Conservation (phyloP, 1,284 basidiomycete species). For the Boletus calvinii region DNA sequence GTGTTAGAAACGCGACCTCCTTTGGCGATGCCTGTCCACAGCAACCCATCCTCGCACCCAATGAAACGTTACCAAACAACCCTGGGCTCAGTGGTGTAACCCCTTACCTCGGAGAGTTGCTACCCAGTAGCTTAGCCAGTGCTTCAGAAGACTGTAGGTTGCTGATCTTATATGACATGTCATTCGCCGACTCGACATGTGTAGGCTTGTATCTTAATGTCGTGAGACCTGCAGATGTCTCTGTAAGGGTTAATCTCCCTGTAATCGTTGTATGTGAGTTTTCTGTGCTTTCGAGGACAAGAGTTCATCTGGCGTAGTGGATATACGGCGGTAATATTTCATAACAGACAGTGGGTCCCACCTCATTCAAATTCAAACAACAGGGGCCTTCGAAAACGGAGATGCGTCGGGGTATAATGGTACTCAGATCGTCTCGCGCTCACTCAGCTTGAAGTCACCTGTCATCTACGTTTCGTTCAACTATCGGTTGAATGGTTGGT, state of each 20-base stretch:
- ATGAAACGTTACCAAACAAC: neutral
- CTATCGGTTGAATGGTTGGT: conserved; percentile 32
- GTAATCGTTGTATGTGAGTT: conserved; percentile 21
- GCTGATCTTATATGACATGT: too few species aligned
- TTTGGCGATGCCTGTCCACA: conserved; percentile 2
- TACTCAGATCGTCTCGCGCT: conserved; percentile 27
- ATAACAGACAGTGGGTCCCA: too few species aligned
- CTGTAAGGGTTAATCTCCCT: conserved; percentile 14
- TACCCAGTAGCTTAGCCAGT: neutral
- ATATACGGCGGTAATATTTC: conserved; percentile 17
- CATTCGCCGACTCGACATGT: neutral
- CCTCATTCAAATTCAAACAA: neutral
- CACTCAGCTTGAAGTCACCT: conserved; percentile 22
- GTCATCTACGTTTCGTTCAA: conserved; percentile 36
- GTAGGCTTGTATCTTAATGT: conserved; percentile 21
- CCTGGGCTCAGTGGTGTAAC: neutral
- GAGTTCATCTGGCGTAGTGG: conserved; percentile 1
- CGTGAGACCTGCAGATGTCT: conserved; percentile 14
- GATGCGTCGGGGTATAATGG: conserved; percentile 23
- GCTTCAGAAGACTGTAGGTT: conserved; percentile 5
- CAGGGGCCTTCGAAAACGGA: conserved; percentile 18
- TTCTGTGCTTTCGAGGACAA: neutral
- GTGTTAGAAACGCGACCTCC: neutral
- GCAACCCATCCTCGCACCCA: neutral
- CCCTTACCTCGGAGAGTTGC: neutral